Conservation (phyloP, 306 rosid species). For the Begonia masoniana region DNA sequence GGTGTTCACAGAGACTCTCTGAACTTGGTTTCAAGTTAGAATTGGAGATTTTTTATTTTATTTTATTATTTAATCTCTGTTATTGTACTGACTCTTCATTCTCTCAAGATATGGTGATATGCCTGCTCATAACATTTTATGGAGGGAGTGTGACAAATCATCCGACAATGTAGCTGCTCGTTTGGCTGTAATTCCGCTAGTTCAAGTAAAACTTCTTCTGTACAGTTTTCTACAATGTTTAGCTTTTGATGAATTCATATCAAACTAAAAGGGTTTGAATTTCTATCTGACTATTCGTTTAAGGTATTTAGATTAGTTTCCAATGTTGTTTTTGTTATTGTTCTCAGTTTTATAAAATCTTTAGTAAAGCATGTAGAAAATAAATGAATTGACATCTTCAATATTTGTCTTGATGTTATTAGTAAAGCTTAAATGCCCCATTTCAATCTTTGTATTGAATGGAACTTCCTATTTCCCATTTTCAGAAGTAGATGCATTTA, state of each 20-base stretch:
- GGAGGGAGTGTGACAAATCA: constrained; percentile 94
- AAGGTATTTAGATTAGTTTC: background rate
- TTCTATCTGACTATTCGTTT: too few relatives aligned
- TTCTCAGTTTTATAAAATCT: background rate
- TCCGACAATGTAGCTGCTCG: constrained; percentile 86
- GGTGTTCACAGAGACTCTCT: constrained; percentile 95
- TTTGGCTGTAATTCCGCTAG: constrained; percentile 79
- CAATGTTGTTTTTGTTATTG: too few relatives aligned
- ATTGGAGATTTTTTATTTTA: background rate
- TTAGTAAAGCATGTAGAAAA: background rate
- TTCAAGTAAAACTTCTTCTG: constrained; percentile 39
- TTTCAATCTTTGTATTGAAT: too few relatives aligned
- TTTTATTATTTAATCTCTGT: background rate
- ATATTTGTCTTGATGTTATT: too few relatives aligned
- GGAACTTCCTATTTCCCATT: too few relatives aligned
- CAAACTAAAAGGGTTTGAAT: too few relatives aligned
- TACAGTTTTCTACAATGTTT: too few relatives aligned
- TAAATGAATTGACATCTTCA: background rate
- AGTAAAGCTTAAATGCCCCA: too few relatives aligned
- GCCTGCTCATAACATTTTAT: constrained; percentile 90
- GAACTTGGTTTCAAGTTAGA: constrained; percentile 92
- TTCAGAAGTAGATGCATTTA: too few relatives aligned
- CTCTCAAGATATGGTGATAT: constrained; percentile 80
- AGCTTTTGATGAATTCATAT: too few relatives aligned
- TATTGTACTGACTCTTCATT: constrained; percentile 17